phyloP scores from a whole-genome alignment of 2,329 filamentous ascomycete genomes.

The Fonsecaea erecta region DNA sequence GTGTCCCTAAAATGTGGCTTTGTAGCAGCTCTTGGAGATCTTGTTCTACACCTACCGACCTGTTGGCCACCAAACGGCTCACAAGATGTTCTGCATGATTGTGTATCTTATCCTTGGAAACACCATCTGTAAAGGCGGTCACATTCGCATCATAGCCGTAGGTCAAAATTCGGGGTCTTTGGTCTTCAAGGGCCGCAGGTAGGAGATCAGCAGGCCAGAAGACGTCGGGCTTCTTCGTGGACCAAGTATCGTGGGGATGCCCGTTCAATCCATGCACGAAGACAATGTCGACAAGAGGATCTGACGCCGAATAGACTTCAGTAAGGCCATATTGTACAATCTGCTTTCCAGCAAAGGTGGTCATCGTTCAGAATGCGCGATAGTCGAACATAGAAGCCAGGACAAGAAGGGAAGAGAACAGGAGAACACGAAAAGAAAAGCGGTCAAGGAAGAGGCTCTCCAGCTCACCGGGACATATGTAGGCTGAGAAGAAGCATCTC shows the following conservation, averaged over 20 bases:
- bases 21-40: not conserved
- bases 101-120: conserved; percentile 68
- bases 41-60: conserved; percentile 48
- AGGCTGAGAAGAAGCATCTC: conserved; percentile 10
- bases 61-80: conserved; percentile 65
- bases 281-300: conserved; percentile 60
- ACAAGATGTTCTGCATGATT: conserved; percentile 74
- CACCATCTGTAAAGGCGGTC: conserved; percentile 56
- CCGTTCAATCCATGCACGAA: conserved; percentile 74
- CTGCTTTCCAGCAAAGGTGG: conserved; percentile 19
- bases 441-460: not conserved
- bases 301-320: conserved; percentile 46
- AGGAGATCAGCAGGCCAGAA: conserved; percentile 75
- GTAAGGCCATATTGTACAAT: conserved; percentile 50
- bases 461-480: conserved; percentile 21
- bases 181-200: conserved; percentile 61
- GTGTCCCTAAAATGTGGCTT: not conserved
- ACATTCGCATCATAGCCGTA: conserved; percentile 77
- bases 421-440: conserved; percentile 10
- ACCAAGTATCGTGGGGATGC: conserved; percentile 65
- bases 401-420: not conserved
- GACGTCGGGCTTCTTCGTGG: conserved; percentile 57
- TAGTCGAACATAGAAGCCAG: not conserved
- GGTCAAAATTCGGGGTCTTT: conserved; percentile 67
- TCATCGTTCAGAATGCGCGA: conserved; percentile 12